Conservation (phyloP, 495 filamentous ascomycete species). For the Penicillium bialowiezense region DNA sequence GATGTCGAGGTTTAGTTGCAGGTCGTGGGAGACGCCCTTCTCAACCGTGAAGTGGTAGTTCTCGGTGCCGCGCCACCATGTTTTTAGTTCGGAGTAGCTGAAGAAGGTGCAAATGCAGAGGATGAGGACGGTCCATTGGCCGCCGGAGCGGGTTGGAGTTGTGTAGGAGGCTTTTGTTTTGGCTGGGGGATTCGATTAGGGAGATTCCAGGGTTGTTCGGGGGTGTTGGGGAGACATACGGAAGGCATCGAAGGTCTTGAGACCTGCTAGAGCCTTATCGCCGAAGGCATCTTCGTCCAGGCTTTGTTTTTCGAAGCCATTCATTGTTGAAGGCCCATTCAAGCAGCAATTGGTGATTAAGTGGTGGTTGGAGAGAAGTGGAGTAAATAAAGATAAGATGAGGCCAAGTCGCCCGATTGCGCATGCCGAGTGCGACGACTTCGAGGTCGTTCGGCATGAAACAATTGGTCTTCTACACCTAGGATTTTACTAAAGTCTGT, state of each 20-base stretch:
- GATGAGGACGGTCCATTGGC: constrained; percentile 89
- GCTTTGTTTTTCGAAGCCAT: constrained; percentile 66
- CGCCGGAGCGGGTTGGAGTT: constrained; percentile 74
- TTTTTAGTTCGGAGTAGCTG: constrained; percentile 68
- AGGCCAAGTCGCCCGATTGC: constrained; percentile 41
- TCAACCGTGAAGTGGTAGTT: constrained; percentile 91
- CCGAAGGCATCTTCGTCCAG: constrained; percentile 79
- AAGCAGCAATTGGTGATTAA: constrained; percentile 4
- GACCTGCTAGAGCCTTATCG: constrained; percentile 57
- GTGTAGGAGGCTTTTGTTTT: constrained; percentile 96
- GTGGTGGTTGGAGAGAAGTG: constrained; percentile 15
- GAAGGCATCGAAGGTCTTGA: constrained; percentile 95
- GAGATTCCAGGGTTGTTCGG: too few species aligned
- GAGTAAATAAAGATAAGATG: constrained; percentile 26
- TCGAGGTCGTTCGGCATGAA: too few species aligned
- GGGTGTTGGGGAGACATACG: too few species aligned
- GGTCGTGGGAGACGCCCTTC: constrained; percentile 78
- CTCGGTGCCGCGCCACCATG: constrained; percentile 81
- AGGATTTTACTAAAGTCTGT: too few species aligned
- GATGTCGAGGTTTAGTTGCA: constrained; percentile 95
- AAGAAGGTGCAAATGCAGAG: constrained; percentile 68
- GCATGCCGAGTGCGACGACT: neutral
- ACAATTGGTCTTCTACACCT: too few species aligned
- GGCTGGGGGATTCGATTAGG: too few species aligned
- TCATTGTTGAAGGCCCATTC: constrained; percentile 45